phyloP scores from a whole-genome alignment of 257 asterid genomes.

The Cordia subcordata region DNA sequence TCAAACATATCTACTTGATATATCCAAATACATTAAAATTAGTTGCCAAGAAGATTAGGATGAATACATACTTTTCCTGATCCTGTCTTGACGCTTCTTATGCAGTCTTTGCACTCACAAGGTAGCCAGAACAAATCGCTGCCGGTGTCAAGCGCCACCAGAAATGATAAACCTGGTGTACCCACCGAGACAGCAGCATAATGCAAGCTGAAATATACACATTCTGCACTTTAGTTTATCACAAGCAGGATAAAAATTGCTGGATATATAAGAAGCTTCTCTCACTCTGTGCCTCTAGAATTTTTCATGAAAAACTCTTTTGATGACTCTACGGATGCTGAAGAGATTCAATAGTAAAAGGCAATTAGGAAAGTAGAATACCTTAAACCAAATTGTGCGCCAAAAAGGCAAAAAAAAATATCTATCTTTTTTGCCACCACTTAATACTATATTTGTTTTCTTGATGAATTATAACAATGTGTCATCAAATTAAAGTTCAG shows the following conservation, averaged over 20 bases:
- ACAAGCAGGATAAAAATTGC: neutral
- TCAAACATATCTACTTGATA: neutral
- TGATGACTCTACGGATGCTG: too few relatives aligned
- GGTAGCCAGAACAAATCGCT: conserved; percentile 97
- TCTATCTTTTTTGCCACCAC: too few relatives aligned
- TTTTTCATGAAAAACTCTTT: too few relatives aligned
- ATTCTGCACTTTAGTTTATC: neutral
- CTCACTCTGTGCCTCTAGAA: too few relatives aligned
- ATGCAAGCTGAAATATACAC: conserved; percentile 60
- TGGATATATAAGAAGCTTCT: too few relatives aligned
- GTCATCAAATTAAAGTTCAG: too few relatives aligned
- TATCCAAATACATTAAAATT: neutral
- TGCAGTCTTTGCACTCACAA: conserved; percentile 67
- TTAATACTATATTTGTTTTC: too few relatives aligned
- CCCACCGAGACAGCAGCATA: conserved; percentile 77
- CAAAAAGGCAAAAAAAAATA: too few relatives aligned
- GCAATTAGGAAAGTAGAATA: too few relatives aligned
- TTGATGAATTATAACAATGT: too few relatives aligned
- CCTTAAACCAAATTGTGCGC: too few relatives aligned
- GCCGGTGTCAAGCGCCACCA: conserved; percentile 97
- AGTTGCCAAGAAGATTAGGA: neutral
- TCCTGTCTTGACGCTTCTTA: conserved; percentile 35
- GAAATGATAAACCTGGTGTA: conserved; percentile 50
- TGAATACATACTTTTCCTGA: conserved; percentile 44
- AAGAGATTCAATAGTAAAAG: too few relatives aligned